phyloP scores from a whole-genome alignment of 1,284 basidiomycete genomes.

The Pascua guehoae region DNA sequence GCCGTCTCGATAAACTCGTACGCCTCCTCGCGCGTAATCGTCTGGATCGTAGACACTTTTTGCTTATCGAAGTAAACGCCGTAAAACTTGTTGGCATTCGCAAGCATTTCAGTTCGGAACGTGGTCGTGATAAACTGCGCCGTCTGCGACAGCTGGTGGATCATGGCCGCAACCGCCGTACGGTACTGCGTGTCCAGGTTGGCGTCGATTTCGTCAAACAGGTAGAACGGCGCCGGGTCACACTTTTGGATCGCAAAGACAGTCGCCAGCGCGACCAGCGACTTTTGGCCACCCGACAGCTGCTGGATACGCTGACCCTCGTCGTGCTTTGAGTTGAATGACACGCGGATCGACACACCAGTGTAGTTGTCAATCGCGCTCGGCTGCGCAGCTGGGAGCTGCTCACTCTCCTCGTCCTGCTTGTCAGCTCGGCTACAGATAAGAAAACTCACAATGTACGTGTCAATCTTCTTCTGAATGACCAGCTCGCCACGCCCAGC shows the following conservation, averaged over 20 bases:
- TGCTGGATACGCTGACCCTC: constrained; percentile 96
- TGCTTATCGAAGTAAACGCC: constrained; percentile 98
- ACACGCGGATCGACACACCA: constrained; percentile 95
- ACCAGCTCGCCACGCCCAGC: constrained; percentile 85
- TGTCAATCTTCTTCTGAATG: constrained; percentile 84
- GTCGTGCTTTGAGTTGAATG: constrained; percentile 96
- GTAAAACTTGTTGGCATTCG: constrained; percentile 88
- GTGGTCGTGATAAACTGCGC: constrained; percentile 99
- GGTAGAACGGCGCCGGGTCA: constrained; percentile 97
- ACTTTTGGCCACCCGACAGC: constrained; percentile 95
- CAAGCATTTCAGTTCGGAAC: constrained; percentile 87
- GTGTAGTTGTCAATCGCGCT: constrained; percentile 90
- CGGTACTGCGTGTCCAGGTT: constrained; percentile 97
- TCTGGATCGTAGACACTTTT: constrained; percentile 65
- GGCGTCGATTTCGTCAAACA: constrained; percentile 99
- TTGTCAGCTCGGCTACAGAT: background rate
- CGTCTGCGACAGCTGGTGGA: constrained; percentile 75
- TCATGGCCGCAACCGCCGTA: constrained; percentile 98
- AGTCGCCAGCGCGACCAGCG: constrained; percentile 70
- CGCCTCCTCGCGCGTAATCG: constrained; percentile 44
- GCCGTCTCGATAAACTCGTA: constrained; percentile 36
- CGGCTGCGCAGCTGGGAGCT: constrained; percentile 29
- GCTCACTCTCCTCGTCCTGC: constrained; percentile 48
- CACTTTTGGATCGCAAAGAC: constrained; percentile 99
- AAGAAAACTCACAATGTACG: background rate